Base-by-base conservation (phyloP, 257 asterid genomes). In the Leptodermis oblonga region DNA sequence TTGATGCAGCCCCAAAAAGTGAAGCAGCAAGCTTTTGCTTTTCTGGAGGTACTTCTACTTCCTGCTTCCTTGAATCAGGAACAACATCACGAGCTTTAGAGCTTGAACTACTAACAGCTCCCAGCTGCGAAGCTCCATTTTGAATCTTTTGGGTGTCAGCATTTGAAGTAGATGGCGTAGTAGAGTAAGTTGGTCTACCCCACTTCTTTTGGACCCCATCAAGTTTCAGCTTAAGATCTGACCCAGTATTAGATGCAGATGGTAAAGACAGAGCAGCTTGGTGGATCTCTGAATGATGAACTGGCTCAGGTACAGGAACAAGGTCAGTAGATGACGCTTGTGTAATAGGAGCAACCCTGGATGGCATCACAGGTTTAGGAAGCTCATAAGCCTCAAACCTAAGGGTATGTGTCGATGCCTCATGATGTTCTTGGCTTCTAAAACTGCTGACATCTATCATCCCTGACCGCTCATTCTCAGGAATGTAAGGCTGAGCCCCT, bases 11-110 rank as follows among this genome's bases (percentile, higher is more conserved):
- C 33, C 99, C 99, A 26, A 94, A 94, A 62, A 94, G 92, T 25
- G 96, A 94, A 68, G 96, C 99, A 5, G 99, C 99, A 67, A 94
- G 82, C 68, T 86, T 91, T 66, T 91, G 96, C 87, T 87, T 94
- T 71, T 91, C 97, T 0, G 95, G 87, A 34, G 90, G 67, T 68
- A 91, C 74, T 66, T 94, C 97, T 4, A 75, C 75, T 64, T 81
- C 85, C 75, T 82, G 87, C 75, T 79, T 86, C 73, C 82, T 85
- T 49, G 91, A 74, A 71, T 83, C 90, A 73, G 85, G 84, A 62
- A 95, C 79, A 4, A 62, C 68, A 13, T 79, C 87, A 4, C 75
- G 85, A 51, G 69, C 63, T 76, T 73, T 82, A 33, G 84, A 55
- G 74, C 72, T 83, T 59, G 88, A 69, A 76, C 74, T 84, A 80